A percentile compares a stretch with the other conserved stretches of the same genome.
Evolutionary conservation across 2,329 filamentous ascomycete genomes (phyloP).

Genomic region (Lachnellula cervina): DNA sequence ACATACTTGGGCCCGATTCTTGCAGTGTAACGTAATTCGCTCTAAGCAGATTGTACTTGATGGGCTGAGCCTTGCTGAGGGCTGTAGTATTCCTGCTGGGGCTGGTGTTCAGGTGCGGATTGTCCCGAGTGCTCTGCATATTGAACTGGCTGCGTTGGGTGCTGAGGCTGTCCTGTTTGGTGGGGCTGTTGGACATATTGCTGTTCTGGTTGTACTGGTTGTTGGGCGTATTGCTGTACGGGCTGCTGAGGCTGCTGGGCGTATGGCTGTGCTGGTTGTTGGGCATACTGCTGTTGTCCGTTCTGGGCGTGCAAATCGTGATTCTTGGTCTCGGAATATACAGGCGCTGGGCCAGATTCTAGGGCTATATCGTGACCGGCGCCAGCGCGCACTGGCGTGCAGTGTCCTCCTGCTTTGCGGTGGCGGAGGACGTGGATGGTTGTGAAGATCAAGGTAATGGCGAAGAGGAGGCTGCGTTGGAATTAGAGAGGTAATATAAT

Average conservation of each 20-base stretch:
- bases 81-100: neutral
- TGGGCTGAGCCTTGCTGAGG: neutral
- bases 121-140: too few relatives aligned
- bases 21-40: neutral
- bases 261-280: too few relatives aligned
- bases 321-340: neutral
- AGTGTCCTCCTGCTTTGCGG: slow-evolving; percentile 15
- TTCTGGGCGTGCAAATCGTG: neutral
- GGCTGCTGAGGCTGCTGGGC: neutral
- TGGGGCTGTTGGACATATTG: neutral
- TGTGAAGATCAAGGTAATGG: slow-evolving; percentile 10
- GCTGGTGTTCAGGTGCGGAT: too few relatives aligned
- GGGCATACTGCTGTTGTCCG: neutral
- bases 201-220: neutral
- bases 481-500: neutral
- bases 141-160: too few relatives aligned
- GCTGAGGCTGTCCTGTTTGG: too few relatives aligned
- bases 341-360: neutral
- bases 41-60: neutral
- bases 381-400: neutral
- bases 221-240: neutral
- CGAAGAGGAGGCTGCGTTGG: slow-evolving; percentile 16
- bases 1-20: too few relatives aligned
- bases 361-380: neutral
- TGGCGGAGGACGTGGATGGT: slow-evolving; percentile 13